These are phyloP conservation scores for Leccinum obscurum DNA, from an alignment of 768 basidiomycete species.

Conservation along the genomic window DNA sequence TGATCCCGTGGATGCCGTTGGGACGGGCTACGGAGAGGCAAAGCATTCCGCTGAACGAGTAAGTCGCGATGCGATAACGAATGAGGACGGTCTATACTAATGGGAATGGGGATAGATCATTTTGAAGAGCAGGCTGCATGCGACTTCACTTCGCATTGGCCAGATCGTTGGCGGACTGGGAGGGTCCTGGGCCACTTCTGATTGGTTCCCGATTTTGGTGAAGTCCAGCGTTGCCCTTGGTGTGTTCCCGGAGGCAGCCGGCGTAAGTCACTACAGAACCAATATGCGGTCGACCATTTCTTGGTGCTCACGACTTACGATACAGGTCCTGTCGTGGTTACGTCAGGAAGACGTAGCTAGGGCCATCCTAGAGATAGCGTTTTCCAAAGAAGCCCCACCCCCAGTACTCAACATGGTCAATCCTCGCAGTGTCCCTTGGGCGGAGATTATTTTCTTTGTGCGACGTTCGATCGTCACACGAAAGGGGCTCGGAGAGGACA, in stretches of 20 bases:
- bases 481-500: not conserved
- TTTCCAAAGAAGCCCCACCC: constrained; percentile 17
- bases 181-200: constrained; percentile 45
- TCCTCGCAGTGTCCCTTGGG: constrained; percentile 38
- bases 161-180: constrained; percentile 43
- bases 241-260: constrained; percentile 28
- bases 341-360: constrained; percentile 40
- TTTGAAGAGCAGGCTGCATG: constrained; percentile 36
- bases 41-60: constrained; percentile 46
- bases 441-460: constrained; percentile 28
- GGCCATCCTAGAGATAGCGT: constrained; percentile 32
- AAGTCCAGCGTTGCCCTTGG: constrained; percentile 33
- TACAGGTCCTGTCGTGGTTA: constrained; percentile 44
- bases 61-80: constrained; percentile 4
- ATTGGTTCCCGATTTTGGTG: constrained; percentile 49
- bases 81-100: not conserved
- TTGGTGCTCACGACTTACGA: no score
- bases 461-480: constrained; percentile 17
- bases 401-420: constrained; percentile 39
- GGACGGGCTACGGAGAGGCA: constrained; percentile 36
- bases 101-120: constrained; percentile 34
- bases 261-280: constrained; percentile 30
- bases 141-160: constrained; percentile 43
- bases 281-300: not conserved
- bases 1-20: constrained; percentile 36